Evolutionary conservation across 768 basidiomycete species (phyloP), one percentile per base, ranked within the genome.

Genomic region (Steccherinum ochraceum): DNA sequence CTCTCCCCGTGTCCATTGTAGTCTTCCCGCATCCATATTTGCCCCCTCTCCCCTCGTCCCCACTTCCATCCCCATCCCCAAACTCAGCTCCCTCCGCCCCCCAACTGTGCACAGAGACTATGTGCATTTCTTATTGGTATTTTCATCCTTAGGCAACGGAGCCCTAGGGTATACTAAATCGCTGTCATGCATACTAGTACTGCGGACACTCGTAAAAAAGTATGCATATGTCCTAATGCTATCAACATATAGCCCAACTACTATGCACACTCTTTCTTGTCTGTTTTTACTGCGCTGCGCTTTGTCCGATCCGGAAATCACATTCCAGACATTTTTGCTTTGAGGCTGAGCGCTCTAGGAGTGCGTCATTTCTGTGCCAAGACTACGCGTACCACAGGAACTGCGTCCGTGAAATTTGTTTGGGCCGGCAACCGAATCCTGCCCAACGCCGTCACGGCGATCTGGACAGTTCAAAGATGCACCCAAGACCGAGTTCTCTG

Each of bases 191-290:
- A 58, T 61, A 57, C 55, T 52, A 56, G 63, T 56, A 49, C 51
- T 57, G 58, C 53, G 58, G 63, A 64, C 63, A 61, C 58, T 62
- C 40, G 7, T 7, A 7, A 35, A 64, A 62, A 62, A 64, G 63
- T 64, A 64, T 61, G 61, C 58, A 53, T 61, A 58, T 60, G 52
- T 57, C 56, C 56, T 62, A 64, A 62, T 53, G 59, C 54, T 60
- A 56, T 59, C 54, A 45, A 48, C 51, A 45, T 49, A 50, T 49
- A 47, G 51, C 40, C 47, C 30, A 7, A 35, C 30, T 35, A 16
- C 30, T 35, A 35, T 35, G 30, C 16, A 35, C 30, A 35, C 7
- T 35, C 7, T 35, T 35, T 35, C 7, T 35, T 35, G n/a, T n/a
- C n/a, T n/a, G n/a, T n/a, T 7, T 18, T 13, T 21, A 21, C 30